phyloP scores from a whole-genome alignment of 352 stramenopile species.

The Globisporangium paroecandrum region DNA sequence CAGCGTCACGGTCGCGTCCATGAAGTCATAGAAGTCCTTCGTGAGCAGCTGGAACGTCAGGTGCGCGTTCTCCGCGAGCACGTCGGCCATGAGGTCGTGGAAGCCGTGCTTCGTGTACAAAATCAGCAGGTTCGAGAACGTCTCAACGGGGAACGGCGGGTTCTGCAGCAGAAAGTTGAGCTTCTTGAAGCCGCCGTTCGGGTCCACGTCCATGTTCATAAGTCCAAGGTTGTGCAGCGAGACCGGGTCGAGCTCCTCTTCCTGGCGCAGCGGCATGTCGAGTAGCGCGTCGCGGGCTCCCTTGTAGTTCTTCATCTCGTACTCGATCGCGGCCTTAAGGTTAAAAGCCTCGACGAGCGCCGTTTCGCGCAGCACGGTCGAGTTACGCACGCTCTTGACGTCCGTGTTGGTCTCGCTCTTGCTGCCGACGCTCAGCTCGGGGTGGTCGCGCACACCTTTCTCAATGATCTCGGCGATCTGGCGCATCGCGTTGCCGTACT shows the following conservation, averaged over 20 bases:
- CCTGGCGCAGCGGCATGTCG: slow-evolving; percentile 89
- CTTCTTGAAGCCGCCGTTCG: slow-evolving; percentile 92
- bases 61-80: slow-evolving; percentile 94
- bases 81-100: slow-evolving; percentile 93
- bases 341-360: slow-evolving; percentile 95
- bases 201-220: slow-evolving; percentile 94
- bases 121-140: slow-evolving; percentile 93
- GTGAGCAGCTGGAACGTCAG: slow-evolving; percentile 93
- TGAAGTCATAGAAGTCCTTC: slow-evolving; percentile 94
- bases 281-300: slow-evolving; percentile 79
- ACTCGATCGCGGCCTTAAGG: slow-evolving; percentile 94
- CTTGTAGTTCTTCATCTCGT: slow-evolving; percentile 92
- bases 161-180: slow-evolving; percentile 94
- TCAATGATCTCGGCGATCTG: slow-evolving; percentile 94
- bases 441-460: slow-evolving; percentile 87
- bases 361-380: slow-evolving; percentile 88
- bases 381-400: slow-evolving; percentile 91
- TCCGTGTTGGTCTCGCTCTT: slow-evolving; percentile 88
- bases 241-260: slow-evolving; percentile 93
- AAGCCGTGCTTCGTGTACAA: slow-evolving; percentile 95
- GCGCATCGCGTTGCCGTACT: slow-evolving; percentile 90
- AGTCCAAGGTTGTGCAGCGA: slow-evolving; percentile 89
- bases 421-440: slow-evolving; percentile 90
- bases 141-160: slow-evolving; percentile 93
- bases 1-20: slow-evolving; percentile 93